phyloP scores from a whole-genome alignment of 495 filamentous ascomycete species.

The Friedmanniomyces simplex region DNA sequence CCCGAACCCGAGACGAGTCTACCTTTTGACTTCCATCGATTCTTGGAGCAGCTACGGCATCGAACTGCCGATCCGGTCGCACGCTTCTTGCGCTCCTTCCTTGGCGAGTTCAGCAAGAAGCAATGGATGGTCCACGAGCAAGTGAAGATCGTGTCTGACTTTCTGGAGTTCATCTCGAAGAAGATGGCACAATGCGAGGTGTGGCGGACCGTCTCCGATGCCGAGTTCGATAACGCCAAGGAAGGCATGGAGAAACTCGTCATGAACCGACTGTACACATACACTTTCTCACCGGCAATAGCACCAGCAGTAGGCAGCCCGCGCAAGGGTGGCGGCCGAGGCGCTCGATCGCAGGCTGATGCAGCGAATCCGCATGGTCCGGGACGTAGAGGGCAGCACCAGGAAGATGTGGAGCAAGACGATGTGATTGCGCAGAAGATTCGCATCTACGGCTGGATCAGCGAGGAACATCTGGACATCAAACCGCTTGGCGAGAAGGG shows the following conservation, averaged over 20 bases:
- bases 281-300: constrained; percentile 94
- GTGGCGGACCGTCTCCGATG: constrained; percentile 90
- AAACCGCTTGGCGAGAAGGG: constrained; percentile 73
- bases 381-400: constrained; percentile 84
- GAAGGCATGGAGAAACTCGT: constrained; percentile 99
- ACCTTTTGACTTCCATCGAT: constrained; percentile 96
- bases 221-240: constrained; percentile 94
- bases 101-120: constrained; percentile 90
- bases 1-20: constrained; percentile 84
- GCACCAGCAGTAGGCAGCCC: constrained; percentile 59
- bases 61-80: constrained; percentile 94
- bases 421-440: constrained; percentile 93
- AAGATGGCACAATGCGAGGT: constrained; percentile 99
- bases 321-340: constrained; percentile 34
- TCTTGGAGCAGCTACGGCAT: constrained; percentile 88
- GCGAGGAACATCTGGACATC: constrained; percentile 91
- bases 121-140: constrained; percentile 99
- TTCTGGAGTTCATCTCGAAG: constrained; percentile 92
- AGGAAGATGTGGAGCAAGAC: constrained; percentile 96
- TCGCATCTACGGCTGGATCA: constrained; percentile 89
- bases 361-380: constrained; percentile 59
- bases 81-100: constrained; percentile 86
- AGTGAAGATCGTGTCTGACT: constrained; percentile 96
- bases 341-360: constrained; percentile 9
- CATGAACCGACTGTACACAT: constrained; percentile 94